Percentiles rank a stretch among this genome's conserved stretches.
Evolutionary conservation across 148 eudicot genomes (phyloP).

Genomic region (Vaccinium macrocarpon): DNA sequence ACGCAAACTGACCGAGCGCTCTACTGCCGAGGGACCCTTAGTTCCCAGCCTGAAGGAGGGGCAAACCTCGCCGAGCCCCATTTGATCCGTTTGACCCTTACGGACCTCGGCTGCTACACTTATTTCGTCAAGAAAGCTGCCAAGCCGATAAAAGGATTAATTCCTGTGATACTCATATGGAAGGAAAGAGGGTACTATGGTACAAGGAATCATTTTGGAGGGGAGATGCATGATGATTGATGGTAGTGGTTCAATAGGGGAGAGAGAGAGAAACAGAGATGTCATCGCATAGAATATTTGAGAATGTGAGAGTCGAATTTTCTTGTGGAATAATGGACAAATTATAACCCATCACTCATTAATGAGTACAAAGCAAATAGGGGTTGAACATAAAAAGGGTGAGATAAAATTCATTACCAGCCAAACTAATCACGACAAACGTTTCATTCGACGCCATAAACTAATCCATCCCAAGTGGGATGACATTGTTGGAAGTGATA

Average conservation of each 20-base stretch:
- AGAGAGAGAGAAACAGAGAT: too few species aligned
- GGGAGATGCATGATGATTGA: not conserved
- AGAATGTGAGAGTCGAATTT: not conserved
- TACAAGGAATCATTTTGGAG: not conserved
- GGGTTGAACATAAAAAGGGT: not conserved
- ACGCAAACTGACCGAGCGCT: too few species aligned
- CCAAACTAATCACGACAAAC: not conserved
- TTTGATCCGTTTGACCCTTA: too few species aligned
- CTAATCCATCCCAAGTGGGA: not conserved
- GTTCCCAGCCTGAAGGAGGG: too few species aligned
- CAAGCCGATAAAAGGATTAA: not conserved
- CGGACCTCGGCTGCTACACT: too few species aligned
- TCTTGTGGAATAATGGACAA: not conserved
- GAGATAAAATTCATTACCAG: not conserved
- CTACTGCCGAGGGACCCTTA: too few species aligned
- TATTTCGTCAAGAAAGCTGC: too few species aligned
- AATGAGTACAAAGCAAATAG: not conserved
- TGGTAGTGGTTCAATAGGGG: not conserved
- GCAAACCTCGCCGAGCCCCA: too few species aligned
- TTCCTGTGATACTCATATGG: not conserved
- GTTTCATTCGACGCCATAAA: not conserved
- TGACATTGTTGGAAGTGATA: not conserved
- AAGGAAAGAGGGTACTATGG: not conserved
- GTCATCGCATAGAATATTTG: too few species aligned
- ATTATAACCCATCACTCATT: not conserved